Percentiles rank a stretch among this genome's conserved stretches.
phyloP scores from a whole-genome alignment of 2,329 filamentous ascomycete species.

The Arthrobotrys sinensis region DNA sequence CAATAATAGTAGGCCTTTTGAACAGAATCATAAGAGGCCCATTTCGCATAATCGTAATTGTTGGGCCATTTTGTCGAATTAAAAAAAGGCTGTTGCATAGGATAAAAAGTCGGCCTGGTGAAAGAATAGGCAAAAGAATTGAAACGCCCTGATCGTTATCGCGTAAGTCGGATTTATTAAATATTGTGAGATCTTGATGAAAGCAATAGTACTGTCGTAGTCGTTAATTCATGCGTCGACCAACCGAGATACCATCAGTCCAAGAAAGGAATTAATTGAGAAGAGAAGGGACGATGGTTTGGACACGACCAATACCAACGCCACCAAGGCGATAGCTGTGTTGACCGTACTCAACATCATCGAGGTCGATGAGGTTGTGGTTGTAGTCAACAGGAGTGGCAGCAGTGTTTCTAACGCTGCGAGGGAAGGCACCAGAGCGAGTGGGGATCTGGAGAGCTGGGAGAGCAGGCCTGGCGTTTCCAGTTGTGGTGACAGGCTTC shows the following conservation, averaged over 20 bases:
- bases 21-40: not conserved
- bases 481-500: not conserved
- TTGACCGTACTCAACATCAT: constrained; percentile 7
- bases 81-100: too few relatives aligned
- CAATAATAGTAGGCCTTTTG: not conserved
- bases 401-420: not conserved
- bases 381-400: constrained; percentile 21
- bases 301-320: constrained; percentile 8
- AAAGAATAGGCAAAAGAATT: not conserved
- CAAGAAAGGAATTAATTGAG: not conserved
- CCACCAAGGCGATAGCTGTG: constrained; percentile 38
- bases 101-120: not conserved
- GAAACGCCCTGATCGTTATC: not conserved
- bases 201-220: not conserved
- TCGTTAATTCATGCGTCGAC: constrained; percentile 1
- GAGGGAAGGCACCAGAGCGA: not conserved
- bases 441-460: constrained; percentile 26
- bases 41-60: not conserved
- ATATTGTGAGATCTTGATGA: too few relatives aligned
- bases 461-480: constrained; percentile 1
- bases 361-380: constrained; percentile 14
- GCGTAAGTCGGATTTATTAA: not conserved
- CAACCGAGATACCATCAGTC: constrained; percentile 1
- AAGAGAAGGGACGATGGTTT: constrained; percentile 8
- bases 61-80: too few relatives aligned